Evolutionary conservation across 257 asterid species (phyloP), one percentile per base, ranked within the genome.

Genomic region (Solanum tacnaense): DNA sequence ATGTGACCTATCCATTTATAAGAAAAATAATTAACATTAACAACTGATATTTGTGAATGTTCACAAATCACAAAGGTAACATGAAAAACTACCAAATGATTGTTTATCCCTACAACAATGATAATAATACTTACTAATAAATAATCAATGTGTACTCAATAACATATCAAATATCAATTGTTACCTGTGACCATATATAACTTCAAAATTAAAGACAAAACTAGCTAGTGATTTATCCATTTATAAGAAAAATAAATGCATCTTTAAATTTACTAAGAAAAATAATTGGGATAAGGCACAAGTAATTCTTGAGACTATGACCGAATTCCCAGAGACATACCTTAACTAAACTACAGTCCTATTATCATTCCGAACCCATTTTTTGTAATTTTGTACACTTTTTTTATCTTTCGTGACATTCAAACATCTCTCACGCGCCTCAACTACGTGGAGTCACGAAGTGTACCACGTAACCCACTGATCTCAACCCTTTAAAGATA

Each of bases 311-410:
- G 21, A 46, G 20, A 46, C 1, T 46, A 46, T 46, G 2, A 46
- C 6, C 7, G 21, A 46, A 46, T 0, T 46, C 0, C 0, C 3
- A 46, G 2, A 13, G 58, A 46, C 1, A 46, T 0, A 2, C 7
- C 1, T 13, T 46, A 46, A 46, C 7, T 5, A 46, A 46, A 46
- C 3, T 46, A 13, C 3, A 13, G 20, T 46, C 21, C 0, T 46
- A 46, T 46, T 46, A 46, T 2, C 7, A 46, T 3, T 13, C 2
- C 2, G 1, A 46, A 46, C 58, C 58, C 21, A 46, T 46, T 0
- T 46, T 13, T 46, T 46, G 7, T 46, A 2, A 46, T 46, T 46
- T 46, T 13, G 18, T 46, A 13, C 20, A 13, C 6, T 34, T 46
- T 46, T 44, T 46, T 49, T 15, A 5, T 49, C 58, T 49, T 49